Base-by-base conservation (phyloP, 2,329 filamentous ascomycete species). In the Nemania sp. region DNA sequence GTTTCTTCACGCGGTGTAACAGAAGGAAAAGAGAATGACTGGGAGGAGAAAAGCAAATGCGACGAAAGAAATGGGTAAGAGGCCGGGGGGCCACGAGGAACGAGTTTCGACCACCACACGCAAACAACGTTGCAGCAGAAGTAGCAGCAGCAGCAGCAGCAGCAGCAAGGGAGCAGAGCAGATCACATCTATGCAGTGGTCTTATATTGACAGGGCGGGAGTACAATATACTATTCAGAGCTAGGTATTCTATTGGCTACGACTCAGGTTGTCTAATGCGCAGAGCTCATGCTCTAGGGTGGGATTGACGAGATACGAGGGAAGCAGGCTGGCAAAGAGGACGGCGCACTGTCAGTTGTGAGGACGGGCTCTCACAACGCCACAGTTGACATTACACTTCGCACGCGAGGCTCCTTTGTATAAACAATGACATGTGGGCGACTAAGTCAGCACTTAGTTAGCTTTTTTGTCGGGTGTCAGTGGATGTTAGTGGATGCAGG, bases 261-360 rank as follows among this genome's bases (percentile, higher is more conserved):
- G 11, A 24, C 23, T 5, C 2, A 19, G 24, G 15, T 6, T 15
- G 30, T 30, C 24, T 28, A 42, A n/a, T n/a, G n/a, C n/a, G 23
- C 22, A 28, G 5, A 19, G 12, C n/a, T 42, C 23, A 8, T 11
- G 17, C 23, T 42, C 14, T 30, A n/a, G 6, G 22, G 37, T 15
- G 6, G 22, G 37, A 40, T 23, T 40, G 20, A 20, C 34, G 52
- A 49, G 52, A 41, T 26, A 39, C 37, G 28, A 49, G 48, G 45
- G 39, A 42, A 31, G 11, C 23, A 28, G 11, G 1, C 17, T 33
- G 36, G 15, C 55, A 61, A 63, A 65, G 51, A 57, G 64, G 64
- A 65, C 52, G 64, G 52, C 59, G 54, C 64, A 67, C 64, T 66
- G 65, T 67, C n/a, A 19, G 12, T 42, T 63, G 54, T 56, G 34